Percentiles rank a stretch among this genome's conserved stretches.
Evolutionary conservation across 169 alveolate species (phyloP).

Genomic region (Cyclospora cayetanensis): DNA sequence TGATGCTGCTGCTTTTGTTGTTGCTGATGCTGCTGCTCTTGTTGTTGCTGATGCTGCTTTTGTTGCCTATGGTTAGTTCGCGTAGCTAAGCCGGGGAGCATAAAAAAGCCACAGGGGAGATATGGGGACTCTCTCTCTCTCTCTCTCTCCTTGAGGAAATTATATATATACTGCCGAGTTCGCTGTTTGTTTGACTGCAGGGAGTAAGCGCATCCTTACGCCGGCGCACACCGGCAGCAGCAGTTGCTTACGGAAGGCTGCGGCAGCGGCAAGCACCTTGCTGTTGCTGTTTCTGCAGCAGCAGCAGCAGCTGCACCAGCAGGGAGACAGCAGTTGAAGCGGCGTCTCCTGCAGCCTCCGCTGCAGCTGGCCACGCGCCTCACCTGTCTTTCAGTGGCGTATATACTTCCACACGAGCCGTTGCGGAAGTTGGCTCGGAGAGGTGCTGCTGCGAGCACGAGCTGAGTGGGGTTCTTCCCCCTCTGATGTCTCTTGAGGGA

Average conservation of each 20-base stretch:
- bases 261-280: constrained; percentile 34
- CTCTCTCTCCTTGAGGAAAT: too few relatives aligned
- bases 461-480: constrained; percentile 25
- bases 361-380: not conserved
- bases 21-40: too few relatives aligned
- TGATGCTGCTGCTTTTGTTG: constrained; percentile 13
- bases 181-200: constrained; percentile 4
- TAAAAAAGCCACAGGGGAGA: too few relatives aligned
- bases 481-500: not conserved
- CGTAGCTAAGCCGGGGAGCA: too few relatives aligned
- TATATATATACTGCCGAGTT: not conserved
- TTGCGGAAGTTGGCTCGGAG: not conserved
- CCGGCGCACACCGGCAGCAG: constrained; percentile 38
- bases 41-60: not conserved
- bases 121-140: too few relatives aligned
- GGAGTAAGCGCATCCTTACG: constrained; percentile 47
- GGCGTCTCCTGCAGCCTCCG: constrained; percentile 8
- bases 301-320: constrained; percentile 3
- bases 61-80: too few relatives aligned
- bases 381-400: not conserved
- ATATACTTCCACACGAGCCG: not conserved
- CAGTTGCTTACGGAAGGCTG: constrained; percentile 27
- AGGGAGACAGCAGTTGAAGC: not conserved
- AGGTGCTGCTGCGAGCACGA: constrained; percentile 43
- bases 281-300: constrained; percentile 61